Conservation (phyloP, 768 basidiomycete species). For the Crucibulum laeve region DNA sequence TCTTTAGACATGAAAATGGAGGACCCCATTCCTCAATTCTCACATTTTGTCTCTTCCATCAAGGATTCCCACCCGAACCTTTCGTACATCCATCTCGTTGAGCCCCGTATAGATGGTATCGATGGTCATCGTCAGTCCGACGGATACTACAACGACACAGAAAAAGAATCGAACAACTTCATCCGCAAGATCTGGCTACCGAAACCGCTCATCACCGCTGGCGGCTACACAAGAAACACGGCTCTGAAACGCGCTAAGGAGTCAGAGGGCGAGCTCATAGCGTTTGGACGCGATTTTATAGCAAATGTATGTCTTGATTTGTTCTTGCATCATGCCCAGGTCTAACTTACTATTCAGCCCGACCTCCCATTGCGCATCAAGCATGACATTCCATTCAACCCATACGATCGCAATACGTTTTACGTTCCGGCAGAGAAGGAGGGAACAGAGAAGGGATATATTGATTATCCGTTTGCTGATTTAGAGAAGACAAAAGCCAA, state of each 20-base stretch:
- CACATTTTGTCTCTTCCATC: conserved; percentile 40
- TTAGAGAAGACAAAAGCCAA: not conserved
- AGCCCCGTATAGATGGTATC: conserved; percentile 25
- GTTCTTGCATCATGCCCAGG: too few species aligned
- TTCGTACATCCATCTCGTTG: conserved; percentile 51
- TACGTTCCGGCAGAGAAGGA: conserved; percentile 17
- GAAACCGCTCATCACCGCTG: conserved; percentile 34
- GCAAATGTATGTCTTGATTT: conserved; percentile 27
- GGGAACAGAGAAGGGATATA: conserved; percentile 21
- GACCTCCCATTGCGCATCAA: conserved; percentile 29
- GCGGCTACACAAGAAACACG: conserved; percentile 36
- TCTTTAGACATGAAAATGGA: conserved; percentile 44
- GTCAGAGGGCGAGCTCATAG: conserved; percentile 24
- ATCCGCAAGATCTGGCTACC: conserved; percentile 42
- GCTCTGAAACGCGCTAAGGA: conserved; percentile 33
- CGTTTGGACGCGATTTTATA: conserved; percentile 24
- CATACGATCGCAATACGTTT: conserved; percentile 25
- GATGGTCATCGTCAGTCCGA: conserved; percentile 2
- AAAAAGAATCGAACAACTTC: conserved; percentile 34
- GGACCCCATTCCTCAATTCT: conserved; percentile 52
- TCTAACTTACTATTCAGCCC: too few species aligned
- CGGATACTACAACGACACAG: conserved; percentile 6
- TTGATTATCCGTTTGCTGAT: conserved; percentile 24
- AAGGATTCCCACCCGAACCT: conserved; percentile 32
- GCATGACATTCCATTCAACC: conserved; percentile 21